Base-by-base conservation (phyloP, 202 grass and related monocot genomes). In the Cymbopogon flexuosus region DNA sequence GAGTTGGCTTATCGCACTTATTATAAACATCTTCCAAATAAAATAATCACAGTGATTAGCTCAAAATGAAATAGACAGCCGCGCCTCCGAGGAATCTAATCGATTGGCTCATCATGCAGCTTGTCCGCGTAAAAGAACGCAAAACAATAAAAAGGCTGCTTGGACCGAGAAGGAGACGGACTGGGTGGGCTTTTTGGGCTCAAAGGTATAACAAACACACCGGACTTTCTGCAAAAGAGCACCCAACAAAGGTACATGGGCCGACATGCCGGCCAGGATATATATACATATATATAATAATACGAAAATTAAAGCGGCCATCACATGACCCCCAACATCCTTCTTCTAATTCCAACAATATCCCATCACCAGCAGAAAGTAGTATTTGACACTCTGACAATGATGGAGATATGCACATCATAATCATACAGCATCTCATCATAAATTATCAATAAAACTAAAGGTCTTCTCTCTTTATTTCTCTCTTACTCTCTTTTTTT, bases 101-200 rank as follows among this genome's bases (percentile, higher is more conserved):
- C 54, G 0, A 22, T 57, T 57, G 54, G 54, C 54, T 72, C 72
- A 81, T 69, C n/a, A 66, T 85, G 67, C 4, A 16, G 23, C 1
- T 30, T 29, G 58, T 29, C 9, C 29, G 71, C 42, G 10, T 15
- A 16, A 23, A 30, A 18, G 1, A 36, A 36, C 5, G 8, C 36
- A 39, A 56, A 56, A 41, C 12, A 47, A 35, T n/a, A 58, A 73
- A 72, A 45, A 66, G 45, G 9, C 13, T 19, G 45, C 60, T 19
- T 62, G 21, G 14, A 82, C 8, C 29, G n/a, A 54, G 70, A 56
- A 12, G 5, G 35, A 7, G 34, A 78, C 54, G 23, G 47, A 31
- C 29, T 84, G 75, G 80, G 59, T 84, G 74, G 80, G 60, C 86
- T 68, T 69, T 81, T 69, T 81, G 78, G 78, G 85, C 72, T 82